Evolutionary conservation across 2,329 filamentous ascomycete species (phyloP).

Genomic region (Elsinoe fawcettii): DNA sequence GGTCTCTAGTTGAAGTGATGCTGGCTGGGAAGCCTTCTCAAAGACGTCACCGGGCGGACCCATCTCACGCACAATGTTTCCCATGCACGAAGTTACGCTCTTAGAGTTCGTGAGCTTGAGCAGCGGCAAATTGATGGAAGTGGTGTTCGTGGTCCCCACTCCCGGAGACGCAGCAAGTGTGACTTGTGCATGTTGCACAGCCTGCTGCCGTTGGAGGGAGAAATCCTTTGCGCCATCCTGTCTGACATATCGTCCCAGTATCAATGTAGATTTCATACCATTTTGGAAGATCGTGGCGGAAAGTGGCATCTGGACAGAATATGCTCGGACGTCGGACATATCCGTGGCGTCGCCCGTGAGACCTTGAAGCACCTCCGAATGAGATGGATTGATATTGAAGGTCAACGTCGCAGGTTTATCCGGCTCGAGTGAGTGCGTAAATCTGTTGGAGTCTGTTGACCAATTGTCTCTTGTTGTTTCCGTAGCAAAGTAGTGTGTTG

Average conservation of each 20-base stretch:
- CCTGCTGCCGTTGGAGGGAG: neutral
- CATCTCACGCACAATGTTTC: constrained; percentile 65
- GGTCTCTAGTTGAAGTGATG: constrained; percentile 63
- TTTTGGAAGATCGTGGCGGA: constrained; percentile 74
- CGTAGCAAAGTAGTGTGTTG: neutral
- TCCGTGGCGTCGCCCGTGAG: neutral
- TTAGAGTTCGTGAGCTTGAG: constrained; percentile 57
- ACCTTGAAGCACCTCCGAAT: neutral
- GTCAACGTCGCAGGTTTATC: constrained; percentile 11
- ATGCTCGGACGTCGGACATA: neutral
- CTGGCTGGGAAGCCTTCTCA: constrained; percentile 39
- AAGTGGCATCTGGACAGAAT: constrained; percentile 49
- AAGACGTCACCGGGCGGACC: constrained; percentile 23
- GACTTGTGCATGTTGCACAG: constrained; percentile 10
- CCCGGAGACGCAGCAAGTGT: constrained; percentile 19
- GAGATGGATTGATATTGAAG: constrained; percentile 1
- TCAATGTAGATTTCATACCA: constrained; percentile 53
- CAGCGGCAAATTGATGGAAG: constrained; percentile 42
- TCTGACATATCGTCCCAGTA: constrained; percentile 23
- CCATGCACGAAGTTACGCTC: constrained; percentile 57
- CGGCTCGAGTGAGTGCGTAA: constrained; percentile 8
- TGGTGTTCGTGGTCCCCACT: constrained; percentile 20
- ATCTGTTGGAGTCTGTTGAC: constrained; percentile 8
- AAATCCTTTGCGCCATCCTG: constrained; percentile 19
- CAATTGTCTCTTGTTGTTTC: constrained; percentile 1